Evolutionary conservation across 202 grass and related monocot species (phyloP).

Genomic region (Cymbopogon flexuosus): DNA sequence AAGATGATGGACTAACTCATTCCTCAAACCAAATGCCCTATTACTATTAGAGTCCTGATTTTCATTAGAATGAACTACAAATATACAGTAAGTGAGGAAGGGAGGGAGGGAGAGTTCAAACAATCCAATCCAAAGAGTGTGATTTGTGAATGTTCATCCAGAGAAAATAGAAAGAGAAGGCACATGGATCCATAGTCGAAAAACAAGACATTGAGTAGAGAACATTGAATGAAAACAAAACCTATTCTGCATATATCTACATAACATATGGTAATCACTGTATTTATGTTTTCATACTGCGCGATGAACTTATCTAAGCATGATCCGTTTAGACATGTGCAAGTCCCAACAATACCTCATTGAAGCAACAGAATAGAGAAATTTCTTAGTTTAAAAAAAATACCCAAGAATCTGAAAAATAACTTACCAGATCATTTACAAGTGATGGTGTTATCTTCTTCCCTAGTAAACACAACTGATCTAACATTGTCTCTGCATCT

Average conservation of each 20-base stretch:
- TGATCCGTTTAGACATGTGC: constrained; percentile 27
- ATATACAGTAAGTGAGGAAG: background rate
- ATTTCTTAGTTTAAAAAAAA: constrained; percentile 6
- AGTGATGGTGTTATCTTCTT: constrained; percentile 91
- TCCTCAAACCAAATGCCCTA: background rate
- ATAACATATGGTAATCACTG: background rate
- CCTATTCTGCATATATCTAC: constrained; percentile 16
- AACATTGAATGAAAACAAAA: constrained; percentile 22
- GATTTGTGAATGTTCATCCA: constrained; percentile 3
- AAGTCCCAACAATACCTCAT: constrained; percentile 20
- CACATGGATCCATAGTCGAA: background rate
- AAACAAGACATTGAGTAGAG: constrained; percentile 5
- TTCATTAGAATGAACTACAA: background rate
- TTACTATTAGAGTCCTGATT: background rate
- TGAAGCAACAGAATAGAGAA: constrained; percentile 25
- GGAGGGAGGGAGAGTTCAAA: background rate
- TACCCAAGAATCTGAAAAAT: constrained; percentile 15
- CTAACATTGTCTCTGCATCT: constrained; percentile 96
- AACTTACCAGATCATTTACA: constrained; percentile 89
- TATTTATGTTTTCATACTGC: background rate
- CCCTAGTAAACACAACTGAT: constrained; percentile 92
- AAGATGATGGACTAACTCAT: background rate
- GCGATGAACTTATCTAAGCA: constrained; percentile 3
- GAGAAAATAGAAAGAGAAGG: constrained; percentile 20
- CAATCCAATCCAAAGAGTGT: background rate